Evolutionary conservation across 139 green algal species (phyloP).

Genomic region (Chlorella sp.): DNA sequence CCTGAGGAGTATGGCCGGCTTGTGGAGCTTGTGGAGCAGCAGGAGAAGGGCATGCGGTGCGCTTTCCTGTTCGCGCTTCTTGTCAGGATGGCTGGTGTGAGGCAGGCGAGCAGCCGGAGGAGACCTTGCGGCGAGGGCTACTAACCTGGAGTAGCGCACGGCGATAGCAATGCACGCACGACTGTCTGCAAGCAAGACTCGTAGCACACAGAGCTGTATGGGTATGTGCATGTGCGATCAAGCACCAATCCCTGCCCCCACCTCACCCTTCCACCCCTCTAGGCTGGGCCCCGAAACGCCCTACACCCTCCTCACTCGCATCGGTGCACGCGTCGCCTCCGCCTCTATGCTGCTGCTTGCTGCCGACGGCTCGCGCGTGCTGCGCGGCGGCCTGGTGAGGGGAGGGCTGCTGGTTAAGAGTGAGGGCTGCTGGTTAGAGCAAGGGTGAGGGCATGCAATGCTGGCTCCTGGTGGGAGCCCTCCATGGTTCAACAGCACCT

Average conservation of each 20-base stretch:
- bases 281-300: slow-evolving; percentile 57
- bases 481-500: background rate
- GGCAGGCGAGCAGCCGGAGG: no score
- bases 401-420: background rate
- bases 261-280: background rate
- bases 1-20: slow-evolving; percentile 78
- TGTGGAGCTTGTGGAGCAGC: slow-evolving; percentile 72
- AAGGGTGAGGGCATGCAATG: no score
- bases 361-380: slow-evolving; percentile 30
- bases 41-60: slow-evolving; percentile 54
- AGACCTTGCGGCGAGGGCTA: background rate
- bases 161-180: no score
- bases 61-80: background rate
- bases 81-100: no score
- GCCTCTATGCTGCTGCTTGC: slow-evolving; percentile 56
- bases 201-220: background rate
- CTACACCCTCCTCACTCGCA: slow-evolving; percentile 55
- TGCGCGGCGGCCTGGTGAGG: slow-evolving; percentile 50
- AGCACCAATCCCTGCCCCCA: no score
- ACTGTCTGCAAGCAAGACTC: background rate
- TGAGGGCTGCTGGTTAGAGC: no score
- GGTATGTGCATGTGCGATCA: no score
- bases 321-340: slow-evolving; percentile 50
- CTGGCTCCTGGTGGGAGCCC: no score
- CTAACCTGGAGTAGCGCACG: no score